phyloP scores from a whole-genome alignment of 164 flowering plant genomes.

The Chimonanthus praecox region DNA sequence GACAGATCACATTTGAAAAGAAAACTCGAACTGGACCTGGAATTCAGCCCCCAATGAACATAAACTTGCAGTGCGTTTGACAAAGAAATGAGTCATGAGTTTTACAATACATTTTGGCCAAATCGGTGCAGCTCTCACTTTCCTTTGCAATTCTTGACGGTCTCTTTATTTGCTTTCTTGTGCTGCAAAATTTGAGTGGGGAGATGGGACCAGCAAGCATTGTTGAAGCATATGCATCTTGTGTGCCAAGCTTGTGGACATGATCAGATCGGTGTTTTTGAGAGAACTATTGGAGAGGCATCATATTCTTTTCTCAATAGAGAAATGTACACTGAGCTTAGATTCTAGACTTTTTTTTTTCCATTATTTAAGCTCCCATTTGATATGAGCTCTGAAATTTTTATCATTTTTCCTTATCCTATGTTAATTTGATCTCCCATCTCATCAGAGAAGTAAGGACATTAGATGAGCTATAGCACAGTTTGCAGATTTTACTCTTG shows the following conservation, averaged over 20 bases:
- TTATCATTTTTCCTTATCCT: background rate
- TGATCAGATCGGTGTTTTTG: background rate
- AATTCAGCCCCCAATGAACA: constrained; percentile 24
- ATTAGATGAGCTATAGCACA: too few relatives aligned
- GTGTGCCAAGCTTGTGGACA: background rate
- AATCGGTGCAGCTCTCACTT: background rate
- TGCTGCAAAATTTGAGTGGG: background rate
- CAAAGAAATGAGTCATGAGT: background rate
- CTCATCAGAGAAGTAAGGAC: too few relatives aligned
- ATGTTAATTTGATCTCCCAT: background rate
- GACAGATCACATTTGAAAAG: constrained; percentile 81
- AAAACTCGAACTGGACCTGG: constrained; percentile 62
- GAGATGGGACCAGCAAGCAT: background rate
- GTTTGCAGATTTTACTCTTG: too few relatives aligned
- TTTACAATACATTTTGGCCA: background rate
- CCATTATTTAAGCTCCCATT: background rate
- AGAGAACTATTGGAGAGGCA: background rate
- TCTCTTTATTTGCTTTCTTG: background rate
- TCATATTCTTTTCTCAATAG: background rate
- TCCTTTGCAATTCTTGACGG: background rate
- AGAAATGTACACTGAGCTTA: constrained; percentile 4
- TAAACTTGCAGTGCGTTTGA: background rate
- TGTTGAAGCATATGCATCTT: background rate
- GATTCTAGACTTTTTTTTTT: background rate
- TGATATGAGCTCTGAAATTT: background rate